These are phyloP conservation scores for Corrigiola litoralis DNA, from an alignment of 179 eudicot species.

Conservation along the genomic window DNA sequence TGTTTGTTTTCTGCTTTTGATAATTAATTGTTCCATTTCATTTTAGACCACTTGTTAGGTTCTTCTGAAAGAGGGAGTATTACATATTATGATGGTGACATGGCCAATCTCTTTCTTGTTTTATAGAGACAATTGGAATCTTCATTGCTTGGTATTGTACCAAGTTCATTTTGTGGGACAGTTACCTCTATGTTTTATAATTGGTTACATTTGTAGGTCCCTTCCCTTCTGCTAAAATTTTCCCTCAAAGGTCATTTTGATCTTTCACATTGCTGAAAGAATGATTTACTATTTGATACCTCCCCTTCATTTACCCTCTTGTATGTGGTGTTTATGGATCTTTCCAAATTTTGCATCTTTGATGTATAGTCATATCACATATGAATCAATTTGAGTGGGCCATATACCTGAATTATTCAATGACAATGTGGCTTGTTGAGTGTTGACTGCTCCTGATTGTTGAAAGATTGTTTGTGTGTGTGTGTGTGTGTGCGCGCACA, in stretches of 20 bases:
- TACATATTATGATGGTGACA: slow-evolving; percentile 16
- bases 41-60: slow-evolving; percentile 21
- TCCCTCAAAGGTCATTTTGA: slow-evolving; percentile 32
- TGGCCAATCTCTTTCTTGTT: slow-evolving; percentile 8
- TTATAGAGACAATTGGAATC: slow-evolving; percentile 10
- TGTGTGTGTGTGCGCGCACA: too few relatives aligned
- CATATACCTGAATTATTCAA: slow-evolving; percentile 3
- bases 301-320: slow-evolving; percentile 11
- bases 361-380: slow-evolving; percentile 3
- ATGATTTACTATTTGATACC: slow-evolving; percentile 12
- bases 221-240: slow-evolving; percentile 16
- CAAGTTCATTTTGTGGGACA: slow-evolving; percentile 18
- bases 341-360: slow-evolving; percentile 22
- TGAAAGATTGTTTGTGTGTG: too few relatives aligned
- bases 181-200: slow-evolving; percentile 2
- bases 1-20: slow-evolving; percentile 25
- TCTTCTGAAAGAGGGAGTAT: neutral
- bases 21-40: slow-evolving; percentile 6
- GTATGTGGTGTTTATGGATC: slow-evolving; percentile 9
- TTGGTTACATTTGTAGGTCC: slow-evolving; percentile 22
- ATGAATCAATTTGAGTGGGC: slow-evolving; percentile 15
- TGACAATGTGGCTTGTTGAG: too few relatives aligned
- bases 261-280: slow-evolving; percentile 33
- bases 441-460: too few relatives aligned
- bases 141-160: slow-evolving; percentile 14